Evolutionary conservation across 371 early-diverging fungal genomes (phyloP).

Genomic region (Rhizopus microsporus): DNA sequence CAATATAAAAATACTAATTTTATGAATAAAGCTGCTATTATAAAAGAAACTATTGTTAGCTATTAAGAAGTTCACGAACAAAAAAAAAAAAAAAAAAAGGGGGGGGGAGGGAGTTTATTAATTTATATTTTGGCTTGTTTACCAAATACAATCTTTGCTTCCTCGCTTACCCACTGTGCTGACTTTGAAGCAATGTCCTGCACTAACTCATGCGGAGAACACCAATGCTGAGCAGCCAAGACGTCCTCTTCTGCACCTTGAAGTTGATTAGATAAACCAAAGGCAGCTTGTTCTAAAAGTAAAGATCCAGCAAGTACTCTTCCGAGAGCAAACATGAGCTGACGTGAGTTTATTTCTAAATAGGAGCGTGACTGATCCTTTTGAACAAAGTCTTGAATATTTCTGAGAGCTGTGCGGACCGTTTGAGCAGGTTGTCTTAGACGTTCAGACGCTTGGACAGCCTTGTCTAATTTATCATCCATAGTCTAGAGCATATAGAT

Average conservation of each 20-base stretch:
- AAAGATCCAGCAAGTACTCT: constrained; percentile 49
- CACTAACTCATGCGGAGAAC: constrained; percentile 20
- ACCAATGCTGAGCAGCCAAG: constrained; percentile 31
- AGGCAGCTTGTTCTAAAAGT: constrained; percentile 53
- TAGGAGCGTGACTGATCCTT: constrained; percentile 15
- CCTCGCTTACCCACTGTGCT: constrained; percentile 8
- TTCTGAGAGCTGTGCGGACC: constrained; percentile 24
- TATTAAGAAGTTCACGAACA: too few species aligned
- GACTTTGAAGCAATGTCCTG: constrained; percentile 13
- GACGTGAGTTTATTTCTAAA: constrained; percentile 51
- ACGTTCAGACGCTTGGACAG: constrained; percentile 7
- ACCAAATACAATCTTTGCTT: constrained; percentile 44
- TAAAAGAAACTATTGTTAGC: too few species aligned
- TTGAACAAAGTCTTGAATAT: constrained; percentile 18
- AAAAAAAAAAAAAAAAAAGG: too few species aligned
- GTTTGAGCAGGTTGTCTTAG: constrained; percentile 27
- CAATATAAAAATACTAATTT: too few species aligned
- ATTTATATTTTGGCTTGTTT: constrained; percentile 32
- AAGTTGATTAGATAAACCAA: constrained; percentile 33
- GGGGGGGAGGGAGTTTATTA: too few species aligned
- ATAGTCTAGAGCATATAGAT: constrained; percentile 10
- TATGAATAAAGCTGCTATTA: too few species aligned
- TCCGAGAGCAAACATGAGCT: constrained; percentile 56
- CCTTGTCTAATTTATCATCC: constrained; percentile 5
- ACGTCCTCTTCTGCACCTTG: constrained; percentile 30